Conservation (phyloP, 176 grass and related monocot species). For the Eragrostis curvula region DNA sequence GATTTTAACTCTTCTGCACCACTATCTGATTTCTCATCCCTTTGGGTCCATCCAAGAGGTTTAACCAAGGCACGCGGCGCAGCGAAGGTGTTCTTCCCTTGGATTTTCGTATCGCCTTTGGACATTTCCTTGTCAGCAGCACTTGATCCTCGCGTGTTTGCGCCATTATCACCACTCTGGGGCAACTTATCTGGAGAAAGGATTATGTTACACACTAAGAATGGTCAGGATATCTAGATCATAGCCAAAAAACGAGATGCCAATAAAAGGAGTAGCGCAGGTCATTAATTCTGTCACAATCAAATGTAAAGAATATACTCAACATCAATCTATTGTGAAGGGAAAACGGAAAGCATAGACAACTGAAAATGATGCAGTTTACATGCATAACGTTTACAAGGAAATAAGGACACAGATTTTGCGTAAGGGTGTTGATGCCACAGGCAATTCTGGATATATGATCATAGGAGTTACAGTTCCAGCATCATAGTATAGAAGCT, state of each 20-base stretch:
- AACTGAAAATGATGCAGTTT: background rate
- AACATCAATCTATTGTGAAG: background rate
- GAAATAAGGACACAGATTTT: background rate
- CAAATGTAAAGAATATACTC: conserved; percentile 19
- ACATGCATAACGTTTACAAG: background rate
- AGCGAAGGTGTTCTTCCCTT: conserved; percentile 65
- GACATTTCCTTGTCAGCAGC: conserved; percentile 41
- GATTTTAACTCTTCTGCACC: conserved; percentile 73
- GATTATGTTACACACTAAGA: background rate
- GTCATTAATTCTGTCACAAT: background rate
- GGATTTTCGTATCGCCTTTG: conserved; percentile 29
- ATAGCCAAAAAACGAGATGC: background rate
- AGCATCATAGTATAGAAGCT: background rate
- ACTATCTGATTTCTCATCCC: conserved; percentile 55
- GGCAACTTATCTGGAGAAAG: conserved; percentile 46
- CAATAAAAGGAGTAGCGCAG: background rate
- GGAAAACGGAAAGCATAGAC: background rate
- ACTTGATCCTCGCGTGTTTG: conserved; percentile 25
- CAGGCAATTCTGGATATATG: background rate
- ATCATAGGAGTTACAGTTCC: background rate
- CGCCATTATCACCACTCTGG: conserved; percentile 44
- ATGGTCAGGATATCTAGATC: background rate
- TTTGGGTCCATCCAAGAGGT: conserved; percentile 72
- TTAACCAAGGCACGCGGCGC: conserved; percentile 74
- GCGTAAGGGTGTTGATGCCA: background rate